These are phyloP conservation scores for Dendrostoma leiphaemia DNA, from an alignment of 2,329 filamentous ascomycete genomes.

Conservation along the genomic window DNA sequence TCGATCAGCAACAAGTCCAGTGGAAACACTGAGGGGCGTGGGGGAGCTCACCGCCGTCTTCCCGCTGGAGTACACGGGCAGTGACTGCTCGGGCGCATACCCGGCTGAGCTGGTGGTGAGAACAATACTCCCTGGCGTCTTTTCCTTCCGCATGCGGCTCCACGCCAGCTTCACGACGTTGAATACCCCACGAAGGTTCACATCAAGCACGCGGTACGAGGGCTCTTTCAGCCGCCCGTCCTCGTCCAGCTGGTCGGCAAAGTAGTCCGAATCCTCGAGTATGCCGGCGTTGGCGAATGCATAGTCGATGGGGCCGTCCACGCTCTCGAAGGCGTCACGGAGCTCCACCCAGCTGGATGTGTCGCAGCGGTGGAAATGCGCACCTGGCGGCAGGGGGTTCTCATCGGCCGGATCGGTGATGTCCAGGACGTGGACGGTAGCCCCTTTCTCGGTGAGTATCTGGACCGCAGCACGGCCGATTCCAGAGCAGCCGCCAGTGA, in stretches of 20 bases:
- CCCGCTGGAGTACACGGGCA: conserved; percentile 31
- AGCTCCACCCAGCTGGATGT: conserved; percentile 26
- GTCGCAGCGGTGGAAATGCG: conserved; percentile 26
- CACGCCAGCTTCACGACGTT: conserved; percentile 33
- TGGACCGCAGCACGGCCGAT: conserved; percentile 32
- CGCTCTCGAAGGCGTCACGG: conserved; percentile 21
- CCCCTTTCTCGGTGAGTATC: conserved; percentile 28
- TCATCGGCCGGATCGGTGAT: conserved; percentile 24
- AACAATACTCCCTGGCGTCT: conserved; percentile 30
- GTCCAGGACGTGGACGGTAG: conserved; percentile 24
- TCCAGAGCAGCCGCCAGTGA: conserved; percentile 27
- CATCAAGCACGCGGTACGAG: conserved; percentile 27
- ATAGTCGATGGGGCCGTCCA: conserved; percentile 24
- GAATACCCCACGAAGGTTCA: conserved; percentile 30
- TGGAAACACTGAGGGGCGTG: neutral
- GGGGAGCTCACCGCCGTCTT: conserved; percentile 25
- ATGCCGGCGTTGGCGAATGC: conserved; percentile 25
- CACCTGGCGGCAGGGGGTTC: conserved; percentile 2
- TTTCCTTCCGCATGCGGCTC: conserved; percentile 23
- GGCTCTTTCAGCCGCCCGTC: conserved; percentile 29
- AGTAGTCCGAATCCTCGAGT: conserved; percentile 29
- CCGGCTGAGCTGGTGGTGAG: conserved; percentile 34
- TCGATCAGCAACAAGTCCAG: too few relatives aligned
- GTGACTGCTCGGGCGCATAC: conserved; percentile 32
- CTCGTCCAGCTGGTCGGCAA: conserved; percentile 29